These are phyloP conservation scores for Kockovaella imperatae DNA, from an alignment of 768 basidiomycete species.

Conservation along the genomic window DNA sequence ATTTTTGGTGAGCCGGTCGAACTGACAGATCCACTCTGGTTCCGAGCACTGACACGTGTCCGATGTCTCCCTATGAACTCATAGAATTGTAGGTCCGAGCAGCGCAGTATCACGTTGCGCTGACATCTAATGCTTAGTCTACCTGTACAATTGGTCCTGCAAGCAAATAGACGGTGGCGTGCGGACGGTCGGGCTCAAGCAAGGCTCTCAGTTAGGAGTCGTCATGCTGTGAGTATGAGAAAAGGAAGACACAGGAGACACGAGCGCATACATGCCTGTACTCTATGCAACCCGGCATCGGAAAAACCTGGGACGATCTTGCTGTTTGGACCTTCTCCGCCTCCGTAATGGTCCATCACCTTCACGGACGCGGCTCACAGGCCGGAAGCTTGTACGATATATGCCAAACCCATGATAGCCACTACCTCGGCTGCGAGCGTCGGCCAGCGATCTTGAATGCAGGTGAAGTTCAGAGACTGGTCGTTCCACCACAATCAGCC, in stretches of 20 bases:
- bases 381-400: constrained; percentile 13
- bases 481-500: too few species aligned
- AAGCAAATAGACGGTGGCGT: constrained; percentile 61
- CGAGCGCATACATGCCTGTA: neutral
- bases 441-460: constrained; percentile 11
- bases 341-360: too few species aligned
- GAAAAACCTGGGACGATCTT: too few species aligned
- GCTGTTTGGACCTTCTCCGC: too few species aligned
- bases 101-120: neutral
- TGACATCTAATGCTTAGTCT: constrained; percentile 45
- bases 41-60: neutral
- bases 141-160: constrained; percentile 93
- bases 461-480: neutral
- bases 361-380: too few species aligned
- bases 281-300: too few species aligned
- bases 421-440: constrained; percentile 6
- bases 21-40: neutral
- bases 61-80: neutral
- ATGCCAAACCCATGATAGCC: constrained; percentile 10
- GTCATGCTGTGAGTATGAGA: constrained; percentile 68
- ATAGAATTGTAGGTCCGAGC: constrained; percentile 16
- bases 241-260: neutral
- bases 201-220: constrained; percentile 54
- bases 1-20: constrained; percentile 54
- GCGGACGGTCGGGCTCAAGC: constrained; percentile 44